Conservation (phyloP, 2,329 filamentous ascomycete species). For the Penicillium sp. region DNA sequence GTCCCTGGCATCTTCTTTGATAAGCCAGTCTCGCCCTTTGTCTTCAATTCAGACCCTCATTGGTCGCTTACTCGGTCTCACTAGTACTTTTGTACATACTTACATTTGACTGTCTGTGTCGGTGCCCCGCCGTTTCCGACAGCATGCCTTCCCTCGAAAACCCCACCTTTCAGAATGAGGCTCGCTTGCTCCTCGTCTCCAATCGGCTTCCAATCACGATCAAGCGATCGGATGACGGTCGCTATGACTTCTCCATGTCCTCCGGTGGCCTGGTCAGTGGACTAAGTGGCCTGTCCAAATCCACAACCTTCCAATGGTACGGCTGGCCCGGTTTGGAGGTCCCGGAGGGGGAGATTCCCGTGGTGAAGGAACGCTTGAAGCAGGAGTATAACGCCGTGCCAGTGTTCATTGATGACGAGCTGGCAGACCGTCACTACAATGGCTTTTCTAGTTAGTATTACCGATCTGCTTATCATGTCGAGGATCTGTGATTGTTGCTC, state of each 20-base stretch:
- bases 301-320: slow-evolving; percentile 95
- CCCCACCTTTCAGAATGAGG: slow-evolving; percentile 30
- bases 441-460: slow-evolving; percentile 93
- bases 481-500: no score
- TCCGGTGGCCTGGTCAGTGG: slow-evolving; percentile 92
- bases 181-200: slow-evolving; percentile 70
- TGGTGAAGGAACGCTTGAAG: slow-evolving; percentile 68
- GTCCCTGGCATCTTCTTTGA: no score
- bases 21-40: no score
- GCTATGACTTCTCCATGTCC: slow-evolving; percentile 91
- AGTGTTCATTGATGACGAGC: slow-evolving; percentile 84
- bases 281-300: slow-evolving; percentile 80
- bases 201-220: slow-evolving; percentile 95
- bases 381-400: slow-evolving; percentile 83
- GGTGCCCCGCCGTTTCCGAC: no score
- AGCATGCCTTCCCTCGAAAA: slow-evolving; percentile 32
- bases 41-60: no score
- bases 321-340: slow-evolving; percentile 93
- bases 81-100: no score
- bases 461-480: no score
- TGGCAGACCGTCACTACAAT: slow-evolving; percentile 94
- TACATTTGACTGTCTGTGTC: no score
- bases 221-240: slow-evolving; percentile 82
- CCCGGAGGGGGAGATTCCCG: slow-evolving; percentile 68
- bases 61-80: no score